Base-by-base conservation (phyloP, 2,329 filamentous ascomycete species). In the Ramularia collo-cygni region DNA sequence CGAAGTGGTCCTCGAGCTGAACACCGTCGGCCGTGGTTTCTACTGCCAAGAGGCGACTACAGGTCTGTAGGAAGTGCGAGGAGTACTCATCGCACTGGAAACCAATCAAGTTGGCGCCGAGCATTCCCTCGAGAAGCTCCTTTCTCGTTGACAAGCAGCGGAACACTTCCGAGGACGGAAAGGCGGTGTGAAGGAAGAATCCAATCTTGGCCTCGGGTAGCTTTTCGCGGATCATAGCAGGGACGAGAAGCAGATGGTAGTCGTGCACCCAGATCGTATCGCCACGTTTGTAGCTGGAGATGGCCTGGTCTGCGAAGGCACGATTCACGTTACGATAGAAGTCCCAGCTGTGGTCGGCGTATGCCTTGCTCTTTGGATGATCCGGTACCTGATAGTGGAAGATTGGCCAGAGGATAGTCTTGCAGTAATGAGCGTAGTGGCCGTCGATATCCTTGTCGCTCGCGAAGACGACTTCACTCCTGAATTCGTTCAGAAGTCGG, bases 381-480 rank as follows among this genome's bases (percentile, higher is more conserved):
- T 96, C 92, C 0, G 90, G 92, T 44, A 96, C 94, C 64, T 95
- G 89, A 63, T 96, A 96, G 65, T 96, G 89, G 64, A 96, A 94
- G 44, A 95, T 89, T 1, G 90, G 90, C 90, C 90, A 96, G 5
- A 96, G 72, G 40, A 96, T 95, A 58, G 90, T 87, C 69, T 96
- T 96, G 79, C 89, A 95, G 61, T 92, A 96, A 64, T 95, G 89
- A 9, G 83, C 79, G 59, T 96, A 96, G 65, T 95, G 89, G 1
- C 89, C 88, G 56, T 95, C 84, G 59, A 95, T 88, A 63, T 96
- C 89, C 59, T 83, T 87, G 66, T 96, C 90, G 45, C 79, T 84
- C 62, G 85, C 83, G 61, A 83, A 94, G 24, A 95, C 88, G 2
- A 84, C 79, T 50, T 94, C 64, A 55, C 86, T 88, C 52, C 92